Base-by-base conservation (phyloP, 352 stramenopile genomes). In the Globisporangium lucens region DNA sequence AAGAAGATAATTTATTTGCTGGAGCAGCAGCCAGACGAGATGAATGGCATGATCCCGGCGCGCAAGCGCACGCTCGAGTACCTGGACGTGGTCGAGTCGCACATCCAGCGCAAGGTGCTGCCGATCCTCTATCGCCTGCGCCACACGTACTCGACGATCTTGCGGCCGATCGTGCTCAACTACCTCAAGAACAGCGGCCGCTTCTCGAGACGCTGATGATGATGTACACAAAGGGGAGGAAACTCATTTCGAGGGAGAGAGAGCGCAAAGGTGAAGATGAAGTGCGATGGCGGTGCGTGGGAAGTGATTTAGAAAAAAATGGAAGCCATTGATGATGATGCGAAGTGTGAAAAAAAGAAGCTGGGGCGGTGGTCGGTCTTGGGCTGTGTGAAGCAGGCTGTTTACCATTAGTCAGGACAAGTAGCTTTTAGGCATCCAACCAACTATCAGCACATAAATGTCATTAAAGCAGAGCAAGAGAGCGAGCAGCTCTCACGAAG, bases 1-100 rank as follows among this genome's bases (percentile, higher is more conserved):
- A 94, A 93, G 75, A 92, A 92, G 70, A 93, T 94, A 83, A 91
- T 93, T 87, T 91, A 91, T 89, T 85, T 94, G 80, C 74, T 94
- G 57, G 83, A 91, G 68, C 87, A 94, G 74, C 84, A 90, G 56
- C 84, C 82, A 33, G 79, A 81, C 52, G 85, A 94, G 67, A 79
- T 85, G 59, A 79, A 75, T 62, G 83, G 83, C 35, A 90, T 93
- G 79, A 93, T 93, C 70, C 80, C 85, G 47, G 66, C 74, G 13
- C 77, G 81, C 27, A 93, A 93, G 70, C 82, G 85, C 59, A 89
- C 81, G 24, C 75, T 93, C 9, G 85, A 87, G 70, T 93, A 93
- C 58, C 68, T 94, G 61, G 80, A 92, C 67, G 78, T 91, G 55
- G 84, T 94, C 58, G 87, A 94, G 76, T 87, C 82, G 38, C 87